Percentiles rank a stretch among this genome's conserved stretches.
These are phyloP conservation scores for Globisporangium heterothallicum DNA, from an alignment of 352 stramenopile species.

Conservation along the genomic window DNA sequence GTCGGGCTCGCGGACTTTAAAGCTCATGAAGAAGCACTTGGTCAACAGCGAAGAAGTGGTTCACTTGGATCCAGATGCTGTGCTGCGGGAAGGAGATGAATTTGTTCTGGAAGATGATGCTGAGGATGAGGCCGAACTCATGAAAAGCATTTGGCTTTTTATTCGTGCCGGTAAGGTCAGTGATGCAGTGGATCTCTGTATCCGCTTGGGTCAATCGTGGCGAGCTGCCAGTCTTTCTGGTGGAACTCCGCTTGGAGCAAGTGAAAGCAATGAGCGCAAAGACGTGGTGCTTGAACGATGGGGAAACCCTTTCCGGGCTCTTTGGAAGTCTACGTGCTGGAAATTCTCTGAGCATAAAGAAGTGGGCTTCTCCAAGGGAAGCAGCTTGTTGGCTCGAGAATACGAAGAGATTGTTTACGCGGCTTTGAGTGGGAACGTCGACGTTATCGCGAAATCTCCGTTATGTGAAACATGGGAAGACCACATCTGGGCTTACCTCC, in stretches of 20 bases:
- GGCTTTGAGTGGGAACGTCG: constrained; percentile 67
- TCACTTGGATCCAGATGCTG: constrained; percentile 65
- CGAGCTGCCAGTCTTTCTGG: constrained; percentile 72
- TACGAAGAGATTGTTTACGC: constrained; percentile 82
- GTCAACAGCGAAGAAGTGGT: constrained; percentile 24
- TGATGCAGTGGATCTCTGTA: constrained; percentile 70
- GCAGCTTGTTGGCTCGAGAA: constrained; percentile 51
- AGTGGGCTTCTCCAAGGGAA: constrained; percentile 54
- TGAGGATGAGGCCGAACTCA: constrained; percentile 74
- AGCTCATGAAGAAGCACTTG: constrained; percentile 49
- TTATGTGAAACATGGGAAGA: constrained; percentile 83
- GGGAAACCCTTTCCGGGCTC: constrained; percentile 74
- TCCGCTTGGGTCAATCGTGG: constrained; percentile 70
- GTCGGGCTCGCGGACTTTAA: constrained; percentile 51
- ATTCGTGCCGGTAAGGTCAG: constrained; percentile 57
- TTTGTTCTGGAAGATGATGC: constrained; percentile 66
- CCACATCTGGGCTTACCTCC: constrained; percentile 78
- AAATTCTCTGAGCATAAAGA: constrained; percentile 52
- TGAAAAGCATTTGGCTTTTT: constrained; percentile 72
- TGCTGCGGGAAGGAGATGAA: constrained; percentile 57
- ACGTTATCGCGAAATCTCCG: constrained; percentile 53
- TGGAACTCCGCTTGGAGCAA: constrained; percentile 48
- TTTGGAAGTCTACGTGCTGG: constrained; percentile 88
- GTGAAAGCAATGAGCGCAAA: constrained; percentile 40
- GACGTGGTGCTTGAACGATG: constrained; percentile 55